These are phyloP conservation scores for Poa annua DNA, from an alignment of 176 grass and related monocot genomes.

Conservation along the genomic window DNA sequence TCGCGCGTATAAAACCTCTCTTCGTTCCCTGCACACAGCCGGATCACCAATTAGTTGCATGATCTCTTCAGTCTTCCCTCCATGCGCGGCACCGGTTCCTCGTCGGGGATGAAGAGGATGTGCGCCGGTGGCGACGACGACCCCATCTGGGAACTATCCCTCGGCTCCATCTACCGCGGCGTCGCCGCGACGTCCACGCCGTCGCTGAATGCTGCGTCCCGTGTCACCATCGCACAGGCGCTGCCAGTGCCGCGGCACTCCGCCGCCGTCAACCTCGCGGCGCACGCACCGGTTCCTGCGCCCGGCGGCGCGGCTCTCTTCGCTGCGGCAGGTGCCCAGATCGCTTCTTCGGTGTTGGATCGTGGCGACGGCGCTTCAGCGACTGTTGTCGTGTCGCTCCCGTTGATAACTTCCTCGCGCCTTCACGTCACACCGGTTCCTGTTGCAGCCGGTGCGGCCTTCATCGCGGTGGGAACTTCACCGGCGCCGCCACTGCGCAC, in stretches of 20 bases:
- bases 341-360: neutral
- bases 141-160: constrained; percentile 2
- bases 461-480: neutral
- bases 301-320: neutral
- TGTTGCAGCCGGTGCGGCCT: neutral
- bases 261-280: no score
- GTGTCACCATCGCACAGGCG: neutral
- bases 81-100: neutral
- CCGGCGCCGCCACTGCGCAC: neutral
- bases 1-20: no score
- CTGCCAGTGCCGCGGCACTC: no score
- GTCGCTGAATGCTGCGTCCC: neutral
- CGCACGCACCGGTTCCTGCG: neutral
- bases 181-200: neutral
- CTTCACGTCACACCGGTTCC: neutral
- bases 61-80: neutral
- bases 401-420: neutral
- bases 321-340: neutral
- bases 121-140: neutral
- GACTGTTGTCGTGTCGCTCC: neutral
- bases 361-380: neutral
- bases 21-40: no score
- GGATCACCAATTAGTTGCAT: neutral
- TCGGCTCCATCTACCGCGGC: constrained; percentile 14
- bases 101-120: neutral